A percentile compares a stretch with the other conserved stretches of the same genome.
These are phyloP conservation scores for Syncephalis fuscata DNA, from an alignment of 371 early-diverging fungal species.

Conservation along the genomic window DNA sequence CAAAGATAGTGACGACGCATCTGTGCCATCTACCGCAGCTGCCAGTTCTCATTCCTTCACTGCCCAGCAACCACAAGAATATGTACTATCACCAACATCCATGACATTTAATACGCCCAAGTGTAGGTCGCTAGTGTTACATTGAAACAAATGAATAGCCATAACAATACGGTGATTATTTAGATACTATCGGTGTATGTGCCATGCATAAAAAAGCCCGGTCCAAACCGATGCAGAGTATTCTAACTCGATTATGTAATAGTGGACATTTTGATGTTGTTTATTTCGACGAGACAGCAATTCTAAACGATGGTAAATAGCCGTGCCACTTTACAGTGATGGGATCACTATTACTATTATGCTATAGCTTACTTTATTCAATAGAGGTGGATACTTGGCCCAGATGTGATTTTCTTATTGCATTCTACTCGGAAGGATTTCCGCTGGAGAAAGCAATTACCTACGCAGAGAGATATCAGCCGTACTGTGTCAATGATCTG, in stretches of 20 bases:
- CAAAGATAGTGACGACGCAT: too few species aligned
- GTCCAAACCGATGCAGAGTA: conserved; percentile 92
- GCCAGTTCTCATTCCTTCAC: too few species aligned
- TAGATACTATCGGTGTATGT: conserved; percentile 74
- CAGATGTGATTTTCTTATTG: conserved; percentile 87
- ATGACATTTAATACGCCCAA: too few species aligned
- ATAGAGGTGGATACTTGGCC: conserved; percentile 85
- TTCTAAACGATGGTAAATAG: conserved; percentile 76
- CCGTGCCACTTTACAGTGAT: not conserved
- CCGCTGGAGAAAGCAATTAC: conserved; percentile 87
- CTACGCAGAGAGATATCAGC: conserved; percentile 69
- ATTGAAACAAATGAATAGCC: too few species aligned
- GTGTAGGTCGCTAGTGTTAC: too few species aligned
- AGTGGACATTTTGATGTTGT: conserved; percentile 69
- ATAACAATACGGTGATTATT: not conserved
- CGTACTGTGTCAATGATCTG: conserved; percentile 85
- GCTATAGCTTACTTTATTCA: not conserved
- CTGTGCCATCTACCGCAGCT: too few species aligned
- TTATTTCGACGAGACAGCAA: conserved; percentile 92
- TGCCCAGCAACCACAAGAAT: too few species aligned
- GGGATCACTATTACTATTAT: not conserved
- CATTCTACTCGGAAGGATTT: conserved; percentile 92
- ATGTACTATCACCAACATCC: too few species aligned
- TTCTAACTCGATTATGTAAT: conserved; percentile 63
- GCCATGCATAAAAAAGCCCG: conserved; percentile 90